Evolutionary conservation across 2,329 filamentous ascomycete species (phyloP), one percentile per base, ranked within the genome.

Genomic region (Fusarium sp.): DNA sequence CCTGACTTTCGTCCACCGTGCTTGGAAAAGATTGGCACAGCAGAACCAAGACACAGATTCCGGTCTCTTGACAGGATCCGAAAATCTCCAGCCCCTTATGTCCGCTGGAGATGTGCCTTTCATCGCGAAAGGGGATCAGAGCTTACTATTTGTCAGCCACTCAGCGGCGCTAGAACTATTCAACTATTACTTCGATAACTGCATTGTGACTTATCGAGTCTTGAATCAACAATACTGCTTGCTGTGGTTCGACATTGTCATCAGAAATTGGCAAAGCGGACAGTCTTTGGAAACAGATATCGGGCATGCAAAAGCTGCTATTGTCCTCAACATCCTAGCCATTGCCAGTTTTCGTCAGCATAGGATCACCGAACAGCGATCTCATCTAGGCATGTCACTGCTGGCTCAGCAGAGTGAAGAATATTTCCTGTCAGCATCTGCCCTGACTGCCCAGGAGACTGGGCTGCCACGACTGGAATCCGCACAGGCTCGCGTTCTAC

Each of bases 181-280:
- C 6, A 79, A 80, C 9, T 77, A 86, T 8, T 89, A 89, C 55
- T 89, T 89, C 64, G 86, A 89, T 46, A 86, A 86, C 58, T 87
- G 85, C 8, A 85, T 87, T 20, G 85, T 87, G 1, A 89, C 87
- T 0, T 88, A 89, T 67, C 82, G 86, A 5, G 86, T 88, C 57
- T 71, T 89, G 20, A 86, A 89, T 69, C 79, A 85, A 1, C 84
- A 84, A 0, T 85, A 83, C 3, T 82, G 87, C 0, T 82, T 85
- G 51, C 52, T 66, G 1, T 88, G 85, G 84, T 69, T 84, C 4
- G 74, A 79, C 28, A 70, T 77, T 9, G 79, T 85, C 52, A 76
- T 81, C 50, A 74, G 72, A 26, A 81, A 81, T 53, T 65, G 80
- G 7, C 76, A 76, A 0, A 75, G 77, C 3, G 73, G 74, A 1